These are phyloP conservation scores for Leptomonas pyrrhocoris DNA, from an alignment of 208 protist genomes.

Conservation along the genomic window DNA sequence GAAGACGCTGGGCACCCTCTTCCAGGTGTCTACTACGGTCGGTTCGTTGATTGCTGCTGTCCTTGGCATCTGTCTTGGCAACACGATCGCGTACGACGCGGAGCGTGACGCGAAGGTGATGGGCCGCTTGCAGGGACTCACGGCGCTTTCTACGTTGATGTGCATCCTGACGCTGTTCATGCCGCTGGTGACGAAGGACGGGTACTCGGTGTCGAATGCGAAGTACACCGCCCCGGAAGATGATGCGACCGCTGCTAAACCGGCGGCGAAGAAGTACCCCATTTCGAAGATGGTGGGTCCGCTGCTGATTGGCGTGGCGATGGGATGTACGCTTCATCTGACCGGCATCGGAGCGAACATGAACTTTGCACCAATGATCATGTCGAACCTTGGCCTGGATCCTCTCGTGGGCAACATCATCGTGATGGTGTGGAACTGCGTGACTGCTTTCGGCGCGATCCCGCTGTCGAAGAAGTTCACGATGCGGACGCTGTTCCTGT, in stretches of 20 bases:
- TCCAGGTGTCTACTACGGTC: constrained; percentile 55
- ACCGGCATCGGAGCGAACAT: constrained; percentile 78
- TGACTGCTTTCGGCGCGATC: constrained; percentile 51
- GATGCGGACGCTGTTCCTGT: constrained; percentile 57
- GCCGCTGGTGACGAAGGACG: constrained; percentile 40
- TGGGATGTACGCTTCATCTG: constrained; percentile 53
- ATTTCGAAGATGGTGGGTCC: constrained; percentile 38
- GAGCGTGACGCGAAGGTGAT: constrained; percentile 34
- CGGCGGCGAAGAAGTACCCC: constrained; percentile 22
- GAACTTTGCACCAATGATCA: constrained; percentile 75
- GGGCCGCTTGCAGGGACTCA: constrained; percentile 52
- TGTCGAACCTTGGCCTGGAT: constrained; percentile 42
- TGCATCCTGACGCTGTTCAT: constrained; percentile 37
- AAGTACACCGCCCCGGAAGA: constrained; percentile 10
- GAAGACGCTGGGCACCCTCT: constrained; percentile 47
- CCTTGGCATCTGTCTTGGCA: constrained; percentile 42
- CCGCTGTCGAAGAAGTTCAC: constrained; percentile 45
- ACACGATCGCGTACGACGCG: constrained; percentile 34
- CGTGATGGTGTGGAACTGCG: constrained; percentile 68
- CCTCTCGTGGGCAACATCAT: constrained; percentile 63
- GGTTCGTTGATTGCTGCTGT: constrained; percentile 52
- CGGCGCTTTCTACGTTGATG: constrained; percentile 34
- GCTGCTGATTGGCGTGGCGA: constrained; percentile 40
- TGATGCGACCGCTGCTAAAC: constrained; percentile 2
- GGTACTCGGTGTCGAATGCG: constrained; percentile 2